Evolutionary conservation across 1,284 basidiomycete species (phyloP).

Genomic region (Phellopilus nigrolimitatus): DNA sequence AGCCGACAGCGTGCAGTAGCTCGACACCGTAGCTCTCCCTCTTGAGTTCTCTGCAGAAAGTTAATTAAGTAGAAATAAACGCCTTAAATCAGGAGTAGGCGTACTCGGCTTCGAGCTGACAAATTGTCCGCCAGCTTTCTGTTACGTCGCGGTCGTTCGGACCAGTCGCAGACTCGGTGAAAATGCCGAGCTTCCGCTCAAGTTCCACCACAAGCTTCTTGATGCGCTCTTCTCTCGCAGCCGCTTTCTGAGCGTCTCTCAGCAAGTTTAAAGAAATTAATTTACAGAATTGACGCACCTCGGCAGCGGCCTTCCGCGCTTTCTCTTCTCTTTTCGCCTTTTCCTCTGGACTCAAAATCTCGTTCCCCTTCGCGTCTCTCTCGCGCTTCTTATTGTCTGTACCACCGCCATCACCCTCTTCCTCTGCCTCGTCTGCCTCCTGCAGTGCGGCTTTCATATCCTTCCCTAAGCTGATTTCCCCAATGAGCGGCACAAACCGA

Average conservation of each 20-base stretch:
- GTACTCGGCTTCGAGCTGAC: slow-evolving; percentile 78
- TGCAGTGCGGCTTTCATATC: slow-evolving; percentile 99
- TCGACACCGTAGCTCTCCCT: slow-evolving; percentile 93
- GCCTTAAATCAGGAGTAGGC: slow-evolving; percentile 28
- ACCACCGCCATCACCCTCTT: slow-evolving; percentile 36
- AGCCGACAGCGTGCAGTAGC: slow-evolving; percentile 86
- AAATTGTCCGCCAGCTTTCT: slow-evolving; percentile 71
- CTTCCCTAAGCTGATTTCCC: slow-evolving; percentile 77
- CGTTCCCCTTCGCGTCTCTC: slow-evolving; percentile 63
- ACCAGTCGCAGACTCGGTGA: slow-evolving; percentile 83
- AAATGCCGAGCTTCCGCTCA: slow-evolving; percentile 85
- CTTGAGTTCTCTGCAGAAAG: slow-evolving; percentile 64
- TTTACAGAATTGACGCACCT: slow-evolving; percentile 48
- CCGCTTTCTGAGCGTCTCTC: slow-evolving; percentile 59
- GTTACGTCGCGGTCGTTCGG: slow-evolving; percentile 69
- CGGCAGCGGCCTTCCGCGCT: slow-evolving; percentile 59
- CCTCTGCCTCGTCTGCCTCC: slow-evolving; percentile 80
- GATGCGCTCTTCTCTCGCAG: slow-evolving; percentile 74
- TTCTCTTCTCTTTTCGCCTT: slow-evolving; percentile 77
- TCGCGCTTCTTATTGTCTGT: slow-evolving; percentile 36
- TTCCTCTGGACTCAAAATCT: slow-evolving; percentile 79
- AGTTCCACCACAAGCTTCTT: slow-evolving; percentile 81
- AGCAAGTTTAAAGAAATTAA: slow-evolving; percentile 11
- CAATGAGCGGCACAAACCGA: slow-evolving; percentile 78
- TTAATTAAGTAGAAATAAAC: not conserved